Conservation (phyloP, 2,329 filamentous ascomycete genomes). For the Aspergillus vadensis region DNA sequence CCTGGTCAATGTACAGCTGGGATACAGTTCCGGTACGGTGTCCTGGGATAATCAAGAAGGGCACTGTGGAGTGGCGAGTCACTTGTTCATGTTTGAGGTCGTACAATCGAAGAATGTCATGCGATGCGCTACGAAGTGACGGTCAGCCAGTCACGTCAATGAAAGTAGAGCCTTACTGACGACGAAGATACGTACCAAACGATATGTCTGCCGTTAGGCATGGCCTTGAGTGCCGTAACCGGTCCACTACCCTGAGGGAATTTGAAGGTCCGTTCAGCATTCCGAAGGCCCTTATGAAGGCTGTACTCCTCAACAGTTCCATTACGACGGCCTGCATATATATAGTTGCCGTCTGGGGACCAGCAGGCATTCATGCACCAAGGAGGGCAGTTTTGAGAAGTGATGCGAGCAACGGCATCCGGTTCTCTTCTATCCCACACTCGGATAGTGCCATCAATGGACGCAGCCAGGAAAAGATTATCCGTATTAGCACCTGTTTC, state of each 20-base stretch:
- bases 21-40: constrained; percentile 86
- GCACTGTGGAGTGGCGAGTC: constrained; percentile 75
- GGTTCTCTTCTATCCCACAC: constrained; percentile 63
- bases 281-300: constrained; percentile 75
- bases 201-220: constrained; percentile 90
- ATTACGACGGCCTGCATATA: constrained; percentile 90
- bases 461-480: constrained; percentile 81
- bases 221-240: constrained; percentile 82
- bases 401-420: constrained; percentile 76
- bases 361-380: constrained; percentile 99
- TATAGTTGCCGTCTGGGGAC: constrained; percentile 92
- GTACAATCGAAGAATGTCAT: constrained; percentile 91
- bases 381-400: constrained; percentile 75
- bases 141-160: not conserved
- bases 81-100: constrained; percentile 71
- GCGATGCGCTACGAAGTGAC: constrained; percentile 68
- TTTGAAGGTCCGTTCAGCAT: constrained; percentile 76
- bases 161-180: not conserved
- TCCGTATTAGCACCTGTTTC: constrained; percentile 58
- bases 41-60: constrained; percentile 94
- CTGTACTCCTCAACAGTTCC: constrained; percentile 93
- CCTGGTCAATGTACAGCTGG: constrained; percentile 81
- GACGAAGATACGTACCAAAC: constrained; percentile 66
- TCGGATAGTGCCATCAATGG: constrained; percentile 51
- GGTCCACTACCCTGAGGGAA: constrained; percentile 88